Conservation (phyloP, 495 filamentous ascomycete genomes). For the Podospora conica region DNA sequence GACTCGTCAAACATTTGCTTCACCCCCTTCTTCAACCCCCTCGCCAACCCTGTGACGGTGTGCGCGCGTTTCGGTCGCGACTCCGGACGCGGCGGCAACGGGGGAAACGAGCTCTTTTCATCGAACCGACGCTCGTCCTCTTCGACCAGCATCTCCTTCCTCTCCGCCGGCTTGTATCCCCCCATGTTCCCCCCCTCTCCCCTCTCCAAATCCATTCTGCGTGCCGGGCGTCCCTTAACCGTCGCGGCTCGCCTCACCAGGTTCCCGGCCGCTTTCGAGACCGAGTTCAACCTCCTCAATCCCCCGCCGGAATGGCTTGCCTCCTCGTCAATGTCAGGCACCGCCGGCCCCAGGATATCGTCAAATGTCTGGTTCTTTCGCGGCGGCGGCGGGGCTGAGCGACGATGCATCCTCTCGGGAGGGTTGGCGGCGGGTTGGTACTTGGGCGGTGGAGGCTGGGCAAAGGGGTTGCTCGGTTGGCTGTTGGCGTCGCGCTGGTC, state of each 20-base stretch:
- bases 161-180: neutral
- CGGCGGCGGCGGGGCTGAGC: constrained; percentile 9
- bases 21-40: neutral
- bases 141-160: neutral
- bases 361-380: neutral
- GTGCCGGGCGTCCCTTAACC: neutral
- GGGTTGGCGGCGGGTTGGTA: constrained; percentile 1
- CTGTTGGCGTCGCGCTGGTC: neutral
- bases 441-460: constrained; percentile 3
- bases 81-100: neutral
- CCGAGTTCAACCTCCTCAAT: neutral
- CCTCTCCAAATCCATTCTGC: neutral
- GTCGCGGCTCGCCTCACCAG: neutral
- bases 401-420: constrained; percentile 5
- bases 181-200: neutral
- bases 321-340: neutral
- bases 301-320: neutral
- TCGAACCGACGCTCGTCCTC: neutral
- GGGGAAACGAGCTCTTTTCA: neutral
- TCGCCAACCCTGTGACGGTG: neutral
- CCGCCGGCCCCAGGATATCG: neutral
- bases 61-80: neutral
- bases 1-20: constrained; percentile 4
- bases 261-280: neutral
- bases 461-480: neutral